phyloP scores from a whole-genome alignment of 2,329 filamentous ascomycete genomes.

The Beauveria sp. region DNA sequence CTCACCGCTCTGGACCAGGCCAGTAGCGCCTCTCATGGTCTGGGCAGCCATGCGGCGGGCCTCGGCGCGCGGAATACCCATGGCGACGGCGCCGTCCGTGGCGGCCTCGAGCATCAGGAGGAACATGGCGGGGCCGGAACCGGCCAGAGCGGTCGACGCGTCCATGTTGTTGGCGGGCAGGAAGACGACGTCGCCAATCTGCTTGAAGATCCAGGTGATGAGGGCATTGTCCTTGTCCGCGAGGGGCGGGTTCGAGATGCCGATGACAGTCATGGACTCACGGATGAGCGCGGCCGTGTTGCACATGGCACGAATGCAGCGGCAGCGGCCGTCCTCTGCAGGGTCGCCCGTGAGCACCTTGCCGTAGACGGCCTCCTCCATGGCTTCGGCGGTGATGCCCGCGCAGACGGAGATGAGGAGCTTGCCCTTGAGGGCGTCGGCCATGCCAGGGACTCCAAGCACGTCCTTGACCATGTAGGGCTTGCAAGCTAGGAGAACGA shows the following conservation, averaged over 20 bases:
- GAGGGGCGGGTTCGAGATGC: conserved; percentile 51
- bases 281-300: conserved; percentile 75
- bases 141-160: conserved; percentile 64
- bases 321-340: conserved; percentile 43
- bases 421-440: conserved; percentile 67
- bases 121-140: conserved; percentile 69
- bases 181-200: conserved; percentile 63
- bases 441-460: conserved; percentile 59
- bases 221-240: conserved; percentile 45
- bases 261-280: conserved; percentile 78
- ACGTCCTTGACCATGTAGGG: conserved; percentile 66
- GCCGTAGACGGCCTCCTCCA: conserved; percentile 57
- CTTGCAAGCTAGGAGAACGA: conserved; percentile 75
- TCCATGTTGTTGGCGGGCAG: conserved; percentile 64
- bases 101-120: conserved; percentile 67
- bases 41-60: conserved; percentile 73
- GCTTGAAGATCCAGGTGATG: conserved; percentile 69
- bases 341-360: conserved; percentile 39
- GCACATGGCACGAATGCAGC: conserved; percentile 73
- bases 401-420: conserved; percentile 75
- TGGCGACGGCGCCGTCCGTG: conserved; percentile 69
- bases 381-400: conserved; percentile 63
- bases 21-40: conserved; percentile 66
- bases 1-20: conserved; percentile 60
- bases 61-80: conserved; percentile 66